Evolutionary conservation across 1,284 basidiomycete species (phyloP), one percentile per base, ranked within the genome.

Genomic region (Pyrrhoderma noxium): DNA sequence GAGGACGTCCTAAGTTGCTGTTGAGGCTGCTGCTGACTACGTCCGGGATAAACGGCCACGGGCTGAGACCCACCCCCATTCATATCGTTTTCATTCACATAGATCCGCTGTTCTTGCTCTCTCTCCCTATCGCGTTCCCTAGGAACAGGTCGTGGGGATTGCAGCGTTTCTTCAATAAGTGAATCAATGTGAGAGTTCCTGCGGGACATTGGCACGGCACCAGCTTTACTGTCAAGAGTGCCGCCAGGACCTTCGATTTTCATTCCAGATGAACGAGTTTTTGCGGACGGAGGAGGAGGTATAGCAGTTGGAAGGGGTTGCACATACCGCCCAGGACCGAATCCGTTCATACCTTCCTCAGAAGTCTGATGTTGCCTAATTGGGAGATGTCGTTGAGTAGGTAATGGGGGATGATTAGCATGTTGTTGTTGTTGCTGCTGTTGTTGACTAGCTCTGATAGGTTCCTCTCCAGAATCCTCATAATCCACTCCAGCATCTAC

Each of bases 181-280:
- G 63, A 61, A 56, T 59, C 61, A 40, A 81, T 73, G 60, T 81
- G 80, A 44, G 80, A 80, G 59, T 73, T 77, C 62, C 79, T 69
- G 52, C 80, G 74, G 52, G 79, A 79, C 13, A 14, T 25, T 3
- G 18, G 14, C 31, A n/a, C 13, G 34, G 3, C 3, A 3, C 18
- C 11, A 21, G 18, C 19, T 16, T 19, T 34, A 7, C 35, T 48
- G 14, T 25, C 40, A 13, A n/a, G n/a, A n/a, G 46, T 37, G 37
- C 49, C 19, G 18, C 22, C 39, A 41, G 27, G 5, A 31, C 27
- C 27, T 31, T 31, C 27, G 11, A 31, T 11, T 31, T 31, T 31
- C 7, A 37, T 49, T 14, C 48, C 48, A 43, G 48, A 31, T 11
- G 27, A 31, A 31, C 27, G 27, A 5, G 27, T 31, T 31, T 31